phyloP scores from a whole-genome alignment of 306 rosid species.

The Mimosa pudica region DNA sequence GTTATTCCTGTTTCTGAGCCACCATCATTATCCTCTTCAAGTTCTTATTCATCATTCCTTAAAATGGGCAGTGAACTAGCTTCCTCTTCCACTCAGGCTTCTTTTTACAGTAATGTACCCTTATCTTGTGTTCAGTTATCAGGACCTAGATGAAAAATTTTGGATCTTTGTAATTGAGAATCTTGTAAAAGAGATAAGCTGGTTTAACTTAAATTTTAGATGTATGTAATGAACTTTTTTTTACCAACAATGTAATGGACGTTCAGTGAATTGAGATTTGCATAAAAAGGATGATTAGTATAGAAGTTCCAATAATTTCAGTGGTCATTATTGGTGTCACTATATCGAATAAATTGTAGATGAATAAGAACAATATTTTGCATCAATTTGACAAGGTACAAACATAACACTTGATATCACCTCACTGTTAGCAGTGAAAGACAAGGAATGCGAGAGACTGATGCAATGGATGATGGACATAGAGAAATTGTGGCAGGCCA shows the following conservation, averaged over 20 bases:
- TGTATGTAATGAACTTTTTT: too few species aligned
- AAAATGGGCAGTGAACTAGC: conserved; percentile 63
- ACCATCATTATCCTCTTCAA: conserved; percentile 55
- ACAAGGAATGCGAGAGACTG: conserved; percentile 5
- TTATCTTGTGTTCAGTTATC: conserved; percentile 77
- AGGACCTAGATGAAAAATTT: conserved; percentile 64
- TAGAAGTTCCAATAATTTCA: not conserved
- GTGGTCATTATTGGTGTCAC: not conserved
- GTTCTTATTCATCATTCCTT: conserved; percentile 52
- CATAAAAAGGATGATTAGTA: not conserved
- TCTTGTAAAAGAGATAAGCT: not conserved
- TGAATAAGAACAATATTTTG: not conserved
- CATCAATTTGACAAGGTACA: not conserved
- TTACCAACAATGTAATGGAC: not conserved
- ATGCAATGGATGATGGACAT: not conserved
- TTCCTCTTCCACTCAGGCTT: conserved; percentile 72
- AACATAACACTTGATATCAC: not conserved
- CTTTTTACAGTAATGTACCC: conserved; percentile 59
- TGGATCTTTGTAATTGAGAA: too few species aligned
- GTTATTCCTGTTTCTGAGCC: conserved; percentile 58
- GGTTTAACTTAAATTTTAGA: not conserved
- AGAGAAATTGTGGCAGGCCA: conserved; percentile 14
- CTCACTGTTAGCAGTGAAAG: not conserved
- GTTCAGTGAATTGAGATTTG: not conserved
- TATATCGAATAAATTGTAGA: not conserved